Conservation (phyloP, 306 rosid species). For the Arachis hypogaea region DNA sequence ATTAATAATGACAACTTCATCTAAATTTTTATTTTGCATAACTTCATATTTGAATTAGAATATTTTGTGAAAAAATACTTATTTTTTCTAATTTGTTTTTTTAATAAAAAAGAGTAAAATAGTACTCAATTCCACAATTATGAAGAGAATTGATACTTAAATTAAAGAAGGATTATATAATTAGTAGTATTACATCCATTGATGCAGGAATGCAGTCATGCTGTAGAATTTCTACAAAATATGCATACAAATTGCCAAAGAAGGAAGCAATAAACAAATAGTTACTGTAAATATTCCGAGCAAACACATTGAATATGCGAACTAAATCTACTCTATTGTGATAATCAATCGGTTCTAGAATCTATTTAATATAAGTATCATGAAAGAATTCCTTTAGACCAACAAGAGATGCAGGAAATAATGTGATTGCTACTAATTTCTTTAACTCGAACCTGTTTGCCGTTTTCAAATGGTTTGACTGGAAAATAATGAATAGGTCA, state of each 20-base stretch:
- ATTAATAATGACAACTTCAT: too few relatives aligned
- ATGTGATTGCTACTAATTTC: slow-evolving; percentile 34
- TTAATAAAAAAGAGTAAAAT: slow-evolving; percentile 5
- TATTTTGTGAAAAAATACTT: not conserved
- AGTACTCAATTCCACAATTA: not conserved
- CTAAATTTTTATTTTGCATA: too few relatives aligned
- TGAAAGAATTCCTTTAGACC: slow-evolving; percentile 45
- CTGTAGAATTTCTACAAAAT: slow-evolving; percentile 18
- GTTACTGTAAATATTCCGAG: slow-evolving; percentile 52
- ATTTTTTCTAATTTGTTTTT: not conserved
- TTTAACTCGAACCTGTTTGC: slow-evolving; percentile 37
- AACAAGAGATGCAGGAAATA: slow-evolving; percentile 8
- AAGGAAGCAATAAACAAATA: slow-evolving; percentile 18
- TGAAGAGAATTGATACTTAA: slow-evolving; percentile 3
- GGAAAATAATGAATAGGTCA: slow-evolving; percentile 28
- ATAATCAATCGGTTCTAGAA: slow-evolving; percentile 52
- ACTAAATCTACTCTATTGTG: slow-evolving; percentile 41
- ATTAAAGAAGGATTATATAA: slow-evolving; percentile 2
- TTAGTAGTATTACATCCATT: slow-evolving; percentile 22
- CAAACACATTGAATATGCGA: slow-evolving; percentile 50
- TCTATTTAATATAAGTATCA: slow-evolving; percentile 34
- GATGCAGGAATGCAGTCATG: slow-evolving; percentile 9
- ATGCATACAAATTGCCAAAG: slow-evolving; percentile 10
- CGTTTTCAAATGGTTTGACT: slow-evolving; percentile 34
- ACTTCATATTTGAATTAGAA: too few relatives aligned